Base-by-base conservation (phyloP, 768 basidiomycete genomes). In the Termitomyces sp. region DNA sequence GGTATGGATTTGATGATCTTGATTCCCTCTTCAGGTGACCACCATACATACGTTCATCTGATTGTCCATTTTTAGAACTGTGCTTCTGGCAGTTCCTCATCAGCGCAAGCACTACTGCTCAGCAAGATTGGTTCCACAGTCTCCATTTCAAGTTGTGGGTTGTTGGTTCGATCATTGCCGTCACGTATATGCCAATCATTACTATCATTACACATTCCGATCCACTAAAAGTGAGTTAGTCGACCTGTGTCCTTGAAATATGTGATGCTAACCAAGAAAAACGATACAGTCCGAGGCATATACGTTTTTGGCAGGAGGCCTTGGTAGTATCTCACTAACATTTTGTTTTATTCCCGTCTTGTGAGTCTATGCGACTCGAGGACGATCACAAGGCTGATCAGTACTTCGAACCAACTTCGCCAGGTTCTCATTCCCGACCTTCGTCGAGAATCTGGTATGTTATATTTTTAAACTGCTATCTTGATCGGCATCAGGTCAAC, bases 1-100 rank as follows among this genome's bases (percentile, higher is more conserved):
- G 89, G 89, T 88, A 61, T 42, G 68, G 10, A 52, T 22, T 12
- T 22, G 20, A 45, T 10, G 24, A 46, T 42, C 29, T 49, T 33
- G 9, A 41, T 31, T 44, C 48, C 39, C 1, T 33, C 28, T 6
- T 5, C 12, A 16, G 5, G 34, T 56, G n/a, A 51, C 50, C 58
- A 59, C 57, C 36, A 60, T 42, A n/a, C 16, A 24, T 41, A 1
- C 4, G 16, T 37, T 20, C n/a, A 41, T 41, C 18, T 37, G 3
- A 18, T 24, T n/a, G 24, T 41, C 13, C 12, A 26, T n/a, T 16
- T 48, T 8, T 56, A 91, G 91, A 94, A 63, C 76, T 93, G 0
- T 93, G 89, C 64, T 94, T 94, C 68, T 93, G 92, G 91, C 72
- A 92, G 9, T 94, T 91, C 73, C 81, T 94, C 39, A 75, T 92